Base-by-base conservation (phyloP, 2,329 filamentous ascomycete species). In the Colletotrichum somersetense region DNA sequence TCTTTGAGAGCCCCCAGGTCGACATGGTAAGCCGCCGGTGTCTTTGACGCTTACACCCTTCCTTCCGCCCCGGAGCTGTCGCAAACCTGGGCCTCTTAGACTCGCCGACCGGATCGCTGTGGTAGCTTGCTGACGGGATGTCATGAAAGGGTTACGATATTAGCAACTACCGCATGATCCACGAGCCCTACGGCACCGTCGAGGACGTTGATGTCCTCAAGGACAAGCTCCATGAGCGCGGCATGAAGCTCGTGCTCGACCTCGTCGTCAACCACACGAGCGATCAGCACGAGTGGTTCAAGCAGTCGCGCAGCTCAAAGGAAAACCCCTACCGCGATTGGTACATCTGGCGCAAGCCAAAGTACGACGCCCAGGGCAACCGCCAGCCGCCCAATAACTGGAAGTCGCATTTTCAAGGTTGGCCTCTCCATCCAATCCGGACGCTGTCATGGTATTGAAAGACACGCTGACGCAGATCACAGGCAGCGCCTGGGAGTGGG, bases 181-280 rank as follows among this genome's bases (percentile, higher is more conserved):
- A 93, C 74, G 84, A 88, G 2, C 86, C 86, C 20, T 94, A 93
- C 74, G 92, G 92, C 20, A 89, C 89, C 23, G 82, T 95, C 50
- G 83, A 83, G 62, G 91, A 95, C 77, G 88, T 94, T 30, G 91
- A 93, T 62, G 79, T 82, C 1, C 80, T 94, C 66, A 90, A 91
- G 65, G 79, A 88, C 59, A 86, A 86, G 33, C 86, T 89, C 35
- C 91, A 93, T 72, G 79, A 85, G 42, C 83, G 90, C 2, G 88
- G 86, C 2, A 92, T 94, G 87, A 91, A 90, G 78, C 82, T 94
- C 14, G 86, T 94, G 30, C 87, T 94, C 75, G 92, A 94, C 76
- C 81, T 94, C 12, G 92, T 94, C 1, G 88, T 93, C 65, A 94
- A 94, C 74, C 92, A 95, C 78, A 94, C 91, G 0, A 84, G 81